Evolutionary conservation across 2,329 filamentous ascomycete genomes (phyloP).

Genomic region (Alternaria novae-zelandiae): DNA sequence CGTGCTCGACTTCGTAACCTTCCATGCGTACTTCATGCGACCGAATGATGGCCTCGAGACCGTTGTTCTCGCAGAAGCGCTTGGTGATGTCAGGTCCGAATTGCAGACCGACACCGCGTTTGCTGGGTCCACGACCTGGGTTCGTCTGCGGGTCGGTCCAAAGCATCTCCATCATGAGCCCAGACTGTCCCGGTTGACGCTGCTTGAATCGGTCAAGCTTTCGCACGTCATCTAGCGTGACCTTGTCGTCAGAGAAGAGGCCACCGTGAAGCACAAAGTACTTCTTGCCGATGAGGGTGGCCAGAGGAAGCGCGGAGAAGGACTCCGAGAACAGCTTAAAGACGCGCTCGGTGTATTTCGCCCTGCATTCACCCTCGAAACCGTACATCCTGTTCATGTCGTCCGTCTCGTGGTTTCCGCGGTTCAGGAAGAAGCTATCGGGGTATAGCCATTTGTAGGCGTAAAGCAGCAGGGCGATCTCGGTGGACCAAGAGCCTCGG

Average conservation of each 20-base stretch:
- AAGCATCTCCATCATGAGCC: conserved; percentile 99
- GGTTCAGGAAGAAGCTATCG: conserved; percentile 88
- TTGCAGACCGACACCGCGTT: conserved; percentile 93
- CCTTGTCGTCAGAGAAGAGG: conserved; percentile 92
- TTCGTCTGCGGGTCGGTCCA: conserved; percentile 95
- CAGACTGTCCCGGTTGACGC: conserved; percentile 88
- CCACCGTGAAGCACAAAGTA: conserved; percentile 94
- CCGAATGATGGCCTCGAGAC: conserved; percentile 90
- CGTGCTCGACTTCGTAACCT: conserved; percentile 98
- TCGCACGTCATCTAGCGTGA: conserved; percentile 90
- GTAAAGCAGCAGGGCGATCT: conserved; percentile 91
- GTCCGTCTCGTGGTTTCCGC: conserved; percentile 98
- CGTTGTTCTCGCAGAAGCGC: conserved; percentile 95
- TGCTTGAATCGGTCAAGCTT: conserved; percentile 91
- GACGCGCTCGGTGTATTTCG: conserved; percentile 93
- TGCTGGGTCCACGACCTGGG: conserved; percentile 89
- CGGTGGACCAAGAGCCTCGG: conserved; percentile 96
- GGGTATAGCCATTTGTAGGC: conserved; percentile 97
- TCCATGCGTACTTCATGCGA: conserved; percentile 99
- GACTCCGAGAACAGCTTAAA: conserved; percentile 99
- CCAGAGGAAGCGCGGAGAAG: conserved; percentile 91
- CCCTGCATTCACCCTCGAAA: conserved; percentile 97
- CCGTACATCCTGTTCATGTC: conserved; percentile 99
- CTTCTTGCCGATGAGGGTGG: conserved; percentile 88
- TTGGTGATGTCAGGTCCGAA: conserved; percentile 97